Evolutionary conservation across 169 alveolate genomes (phyloP).

Genomic region (Plasmodium gonderi): DNA sequence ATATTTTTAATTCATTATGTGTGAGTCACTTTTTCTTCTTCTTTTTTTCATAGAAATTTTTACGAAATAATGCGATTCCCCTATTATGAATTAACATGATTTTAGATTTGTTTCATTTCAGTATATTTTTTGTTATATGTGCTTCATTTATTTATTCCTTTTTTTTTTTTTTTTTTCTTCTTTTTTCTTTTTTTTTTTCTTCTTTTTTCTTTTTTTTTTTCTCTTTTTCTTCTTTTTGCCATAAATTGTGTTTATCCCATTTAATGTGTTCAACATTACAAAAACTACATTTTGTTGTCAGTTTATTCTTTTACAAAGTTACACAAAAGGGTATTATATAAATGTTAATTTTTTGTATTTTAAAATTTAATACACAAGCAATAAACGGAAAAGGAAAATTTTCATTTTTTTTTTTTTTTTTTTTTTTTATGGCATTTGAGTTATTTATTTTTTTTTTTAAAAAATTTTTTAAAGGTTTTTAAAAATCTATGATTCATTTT

Average conservation of each 20-base stretch:
- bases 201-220: background rate
- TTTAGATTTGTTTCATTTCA: slow-evolving; percentile 14
- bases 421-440: slow-evolving; percentile 33
- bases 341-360: slow-evolving; percentile 38
- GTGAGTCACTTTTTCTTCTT: background rate
- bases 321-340: background rate
- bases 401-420: background rate
- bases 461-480: slow-evolving; percentile 11
- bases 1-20: background rate
- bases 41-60: background rate
- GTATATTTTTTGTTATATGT: background rate
- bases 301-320: background rate
- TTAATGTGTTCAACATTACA: background rate
- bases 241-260: background rate
- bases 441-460: slow-evolving; percentile 6
- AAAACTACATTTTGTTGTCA: background rate
- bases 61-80: background rate
- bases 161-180: background rate
- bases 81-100: slow-evolving; percentile 1
- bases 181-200: background rate
- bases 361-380: background rate
- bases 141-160: background rate
- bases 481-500: background rate
- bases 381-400: background rate
- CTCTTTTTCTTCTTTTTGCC: background rate